phyloP scores from a whole-genome alignment of 768 basidiomycete species.

The Fomitopsis serialis region DNA sequence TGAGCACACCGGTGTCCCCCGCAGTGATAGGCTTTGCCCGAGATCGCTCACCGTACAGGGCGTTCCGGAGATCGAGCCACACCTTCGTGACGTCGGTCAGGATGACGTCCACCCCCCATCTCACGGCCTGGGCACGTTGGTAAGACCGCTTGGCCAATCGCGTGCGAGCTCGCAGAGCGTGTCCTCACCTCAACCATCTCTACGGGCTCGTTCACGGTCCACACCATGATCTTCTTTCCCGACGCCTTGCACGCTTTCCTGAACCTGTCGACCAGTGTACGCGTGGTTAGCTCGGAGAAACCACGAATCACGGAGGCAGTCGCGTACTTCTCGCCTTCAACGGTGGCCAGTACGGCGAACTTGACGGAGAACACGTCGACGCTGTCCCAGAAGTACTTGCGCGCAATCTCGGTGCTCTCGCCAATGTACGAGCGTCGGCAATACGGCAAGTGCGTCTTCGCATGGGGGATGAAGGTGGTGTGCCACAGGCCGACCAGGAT shows the following conservation, averaged over 20 bases:
- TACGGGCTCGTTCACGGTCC: slow-evolving; percentile 90
- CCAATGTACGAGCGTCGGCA: slow-evolving; percentile 86
- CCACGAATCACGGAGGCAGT: neutral
- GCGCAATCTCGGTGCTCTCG: slow-evolving; percentile 59
- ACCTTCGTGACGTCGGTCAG: slow-evolving; percentile 39
- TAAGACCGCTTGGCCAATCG: neutral
- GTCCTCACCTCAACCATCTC: slow-evolving; percentile 82
- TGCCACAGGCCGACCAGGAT: slow-evolving; percentile 87
- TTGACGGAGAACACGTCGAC: slow-evolving; percentile 84
- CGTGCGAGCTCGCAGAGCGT: neutral
- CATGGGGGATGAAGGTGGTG: slow-evolving; percentile 78
- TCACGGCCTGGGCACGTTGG: slow-evolving; percentile 51
- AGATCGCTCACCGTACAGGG: slow-evolving; percentile 19
- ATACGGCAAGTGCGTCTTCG: slow-evolving; percentile 73
- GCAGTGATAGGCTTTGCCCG: neutral
- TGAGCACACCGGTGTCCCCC: too few species aligned
- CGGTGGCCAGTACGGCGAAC: slow-evolving; percentile 65
- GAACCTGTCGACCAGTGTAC: slow-evolving; percentile 47
- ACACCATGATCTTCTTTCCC: slow-evolving; percentile 85
- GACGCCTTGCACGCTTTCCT: slow-evolving; percentile 68
- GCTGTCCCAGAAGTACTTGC: slow-evolving; percentile 85
- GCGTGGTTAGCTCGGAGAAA: neutral
- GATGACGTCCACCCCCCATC: slow-evolving; percentile 40
- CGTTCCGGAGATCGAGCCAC: slow-evolving; percentile 33
- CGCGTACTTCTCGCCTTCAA: slow-evolving; percentile 66